Evolutionary conservation across 805 yeast genomes (phyloP), one percentile per base, ranked within the genome.

Genomic region (Ogataea trehaloabstinens): DNA sequence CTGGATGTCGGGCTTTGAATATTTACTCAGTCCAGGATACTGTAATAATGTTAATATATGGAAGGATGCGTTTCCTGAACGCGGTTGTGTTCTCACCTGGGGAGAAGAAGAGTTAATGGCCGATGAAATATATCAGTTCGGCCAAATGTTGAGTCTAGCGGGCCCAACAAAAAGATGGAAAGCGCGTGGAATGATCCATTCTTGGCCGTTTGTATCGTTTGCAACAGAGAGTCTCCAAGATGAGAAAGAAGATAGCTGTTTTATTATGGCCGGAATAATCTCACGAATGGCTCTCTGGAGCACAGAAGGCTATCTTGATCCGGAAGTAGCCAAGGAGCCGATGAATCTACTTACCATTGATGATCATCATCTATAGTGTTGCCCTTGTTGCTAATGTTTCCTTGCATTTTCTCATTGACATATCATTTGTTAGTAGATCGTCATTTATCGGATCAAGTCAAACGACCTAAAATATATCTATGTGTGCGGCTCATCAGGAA

Each of bases 131-230:
- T 62, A 58, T 35, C 52, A 55, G 24, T 56, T 73, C 34, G 54
- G 58, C 10, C 37, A 35, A 5, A 34, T 42, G 10, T 46, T 68
- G 29, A 39, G 49, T 15, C 34, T 42, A 15, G 51, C 53, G 17
- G 64, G 68, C 4, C 46, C 56, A 15, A 54, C 70, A 8, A 62
- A 63, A 34, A 48, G 65, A 11, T 63, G 64, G 41, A 52, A 55
- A 15, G 63, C 59, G 28, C 50, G 48, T 3, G 56, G 61, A 21
- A 66, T 61, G 37, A 51, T 68, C 2, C 80, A 75, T 42, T 63
- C 71, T 15, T 74, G 80, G 79, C 78, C 77, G 6, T 52, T 75
- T 20, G 41, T 68, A 4, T 53, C 59, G 3, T 66, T 67, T 36
- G 58, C 58, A 31, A 54, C 71, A 3, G 78, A 73, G 34, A 63